Base-by-base conservation (phyloP, 2,329 filamentous ascomycete genomes). In the Chrysoporthe deuterocubensis region DNA sequence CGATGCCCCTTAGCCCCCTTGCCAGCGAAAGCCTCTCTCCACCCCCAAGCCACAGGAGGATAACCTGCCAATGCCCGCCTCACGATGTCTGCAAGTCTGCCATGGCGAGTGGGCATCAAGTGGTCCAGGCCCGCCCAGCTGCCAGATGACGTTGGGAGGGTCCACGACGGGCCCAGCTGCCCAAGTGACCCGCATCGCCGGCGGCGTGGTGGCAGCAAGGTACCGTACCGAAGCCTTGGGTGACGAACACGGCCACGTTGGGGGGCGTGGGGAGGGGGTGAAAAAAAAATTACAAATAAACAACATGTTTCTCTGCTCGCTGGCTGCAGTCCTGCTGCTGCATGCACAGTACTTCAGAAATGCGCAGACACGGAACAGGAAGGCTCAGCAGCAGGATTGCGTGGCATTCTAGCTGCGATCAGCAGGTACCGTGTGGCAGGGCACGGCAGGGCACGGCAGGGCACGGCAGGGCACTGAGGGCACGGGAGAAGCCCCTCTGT, bases 341-440 rank as follows among this genome's bases (percentile, higher is more conserved):
- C 46, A 48, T 48, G 46, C 46, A n/a, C 46, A 48, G 46, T 48
- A 48, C 46, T 48, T 21, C 61, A 62, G 46, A 37, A 26, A 21
- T 32, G 26, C 52, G 32, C 48, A 37, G 42, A 34, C 32, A 48
- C 52, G 56, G 56, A 65, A 59, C 9, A 60, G 56, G 42, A 50
- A 58, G 63, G 52, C 52, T 48, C 34, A 46, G 59, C 58, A 18
- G 60, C 52, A 59, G 44, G 59, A 56, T 66, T 66, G 67, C 67
- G 67, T 64, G 67, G 64, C 67, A 52, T 62, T 64, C 59, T 66
- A 42, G 59, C 60, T 43, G 48, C 42, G 66, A 68, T 67, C 66
- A 59, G 48, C 65, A 68, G 68, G 65, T 67, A 67, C 65, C 60
- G 32, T 37, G 48, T 54, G 64, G 54, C 59, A 46, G 42, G n/a